phyloP scores from a whole-genome alignment of 257 asterid species.

The Fraxinus pennsylvanica region DNA sequence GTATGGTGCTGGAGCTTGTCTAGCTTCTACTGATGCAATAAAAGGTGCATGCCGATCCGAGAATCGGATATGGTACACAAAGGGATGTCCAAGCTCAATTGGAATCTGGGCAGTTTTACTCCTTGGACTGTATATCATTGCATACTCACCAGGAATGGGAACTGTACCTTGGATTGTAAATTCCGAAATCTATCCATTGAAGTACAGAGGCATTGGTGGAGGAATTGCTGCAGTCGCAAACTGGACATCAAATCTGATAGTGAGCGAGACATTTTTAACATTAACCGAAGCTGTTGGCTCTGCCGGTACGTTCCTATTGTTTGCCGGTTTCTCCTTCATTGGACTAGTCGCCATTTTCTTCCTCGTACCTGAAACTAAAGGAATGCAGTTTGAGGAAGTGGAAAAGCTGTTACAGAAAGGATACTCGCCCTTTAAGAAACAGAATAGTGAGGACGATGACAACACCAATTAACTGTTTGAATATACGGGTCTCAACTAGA shows the following conservation, averaged over 20 bases:
- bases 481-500: neutral
- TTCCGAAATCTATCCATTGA: conserved; percentile 66
- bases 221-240: conserved; percentile 68
- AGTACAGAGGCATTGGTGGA: conserved; percentile 68
- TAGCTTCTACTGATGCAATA: conserved; percentile 31
- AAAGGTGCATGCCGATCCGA: conserved; percentile 38
- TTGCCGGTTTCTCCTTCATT: conserved; percentile 53
- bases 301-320: conserved; percentile 59
- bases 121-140: conserved; percentile 54
- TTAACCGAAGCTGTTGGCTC: conserved; percentile 58
- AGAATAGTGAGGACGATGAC: conserved; percentile 13
- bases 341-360: conserved; percentile 55
- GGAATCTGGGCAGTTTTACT: conserved; percentile 58
- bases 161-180: conserved; percentile 71
- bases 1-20: conserved; percentile 53
- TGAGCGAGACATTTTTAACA: conserved; percentile 61
- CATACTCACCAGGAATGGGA: conserved; percentile 73
- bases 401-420: conserved; percentile 56
- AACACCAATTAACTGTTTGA: neutral
- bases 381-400: conserved; percentile 62
- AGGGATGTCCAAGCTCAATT: conserved; percentile 60
- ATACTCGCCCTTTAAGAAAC: conserved; percentile 46
- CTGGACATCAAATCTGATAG: conserved; percentile 66
- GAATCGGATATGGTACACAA: conserved; percentile 50
- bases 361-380: conserved; percentile 71